These are phyloP conservation scores for Endotrypanum monterogeii DNA, from an alignment of 208 protist genomes.

Conservation along the genomic window DNA sequence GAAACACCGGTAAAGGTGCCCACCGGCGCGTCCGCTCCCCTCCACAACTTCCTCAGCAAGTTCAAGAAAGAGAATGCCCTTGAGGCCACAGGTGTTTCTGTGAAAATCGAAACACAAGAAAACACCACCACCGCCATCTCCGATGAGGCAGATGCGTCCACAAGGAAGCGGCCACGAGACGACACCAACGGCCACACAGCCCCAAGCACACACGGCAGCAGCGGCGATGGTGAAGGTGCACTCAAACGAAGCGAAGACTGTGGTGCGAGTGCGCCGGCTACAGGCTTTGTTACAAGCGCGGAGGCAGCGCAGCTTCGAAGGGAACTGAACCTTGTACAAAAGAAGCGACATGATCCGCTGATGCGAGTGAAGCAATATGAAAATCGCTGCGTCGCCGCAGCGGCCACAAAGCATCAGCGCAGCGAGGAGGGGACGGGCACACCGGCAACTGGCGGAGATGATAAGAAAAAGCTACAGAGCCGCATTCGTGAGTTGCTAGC, in stretches of 20 bases:
- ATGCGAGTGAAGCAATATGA: constrained; percentile 55
- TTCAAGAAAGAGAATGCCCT: constrained; percentile 29
- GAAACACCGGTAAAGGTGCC: background rate
- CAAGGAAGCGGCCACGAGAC: constrained; percentile 11
- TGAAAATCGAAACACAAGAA: background rate
- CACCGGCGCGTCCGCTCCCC: background rate
- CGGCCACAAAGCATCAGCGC: constrained; percentile 44
- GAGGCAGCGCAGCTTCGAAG: constrained; percentile 57
- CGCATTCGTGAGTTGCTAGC: constrained; percentile 44
- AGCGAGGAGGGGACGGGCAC: constrained; percentile 22
- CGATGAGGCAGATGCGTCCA: background rate
- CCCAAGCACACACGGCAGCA: background rate
- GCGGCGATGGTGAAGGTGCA: background rate
- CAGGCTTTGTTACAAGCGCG: constrained; percentile 57
- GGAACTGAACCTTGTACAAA: constrained; percentile 69
- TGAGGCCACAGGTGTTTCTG: too few species aligned
- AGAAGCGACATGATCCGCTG: constrained; percentile 72
- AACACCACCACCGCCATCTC: background rate
- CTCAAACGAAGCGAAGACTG: background rate
- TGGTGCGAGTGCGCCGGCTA: constrained; percentile 16
- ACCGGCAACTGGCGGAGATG: constrained; percentile 3
- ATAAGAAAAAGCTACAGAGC: constrained; percentile 35
- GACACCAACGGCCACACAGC: background rate
- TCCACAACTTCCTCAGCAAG: constrained; percentile 32
- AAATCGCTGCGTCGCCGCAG: constrained; percentile 64